phyloP scores from a whole-genome alignment of 2,329 filamentous ascomycete genomes.

The Neurospora crassa region DNA sequence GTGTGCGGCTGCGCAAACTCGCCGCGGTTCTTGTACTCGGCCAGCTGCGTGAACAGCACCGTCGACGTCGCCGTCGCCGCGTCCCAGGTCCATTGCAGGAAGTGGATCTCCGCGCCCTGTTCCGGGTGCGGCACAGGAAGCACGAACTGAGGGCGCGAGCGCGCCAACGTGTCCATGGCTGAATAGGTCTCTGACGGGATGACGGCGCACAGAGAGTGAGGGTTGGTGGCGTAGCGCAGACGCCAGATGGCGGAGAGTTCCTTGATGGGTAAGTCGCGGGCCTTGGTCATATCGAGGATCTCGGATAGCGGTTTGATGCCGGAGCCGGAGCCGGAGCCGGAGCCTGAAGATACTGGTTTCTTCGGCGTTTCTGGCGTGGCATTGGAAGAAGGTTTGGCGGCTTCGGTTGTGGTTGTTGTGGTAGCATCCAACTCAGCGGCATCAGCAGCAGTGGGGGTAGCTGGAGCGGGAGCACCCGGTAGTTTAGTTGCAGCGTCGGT shows the following conservation, averaged over 20 bases:
- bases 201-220: slow-evolving; percentile 71
- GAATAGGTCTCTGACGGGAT: slow-evolving; percentile 67
- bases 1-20: slow-evolving; percentile 90
- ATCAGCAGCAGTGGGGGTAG: slow-evolving; percentile 10
- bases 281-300: slow-evolving; percentile 71
- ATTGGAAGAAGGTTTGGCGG: slow-evolving; percentile 11
- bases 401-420: slow-evolving; percentile 12
- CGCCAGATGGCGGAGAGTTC: slow-evolving; percentile 89
- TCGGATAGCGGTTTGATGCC: slow-evolving; percentile 37
- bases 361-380: slow-evolving; percentile 1
- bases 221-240: slow-evolving; percentile 66
- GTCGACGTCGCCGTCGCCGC: slow-evolving; percentile 52
- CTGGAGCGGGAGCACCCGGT: not conserved
- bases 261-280: slow-evolving; percentile 58
- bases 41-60: slow-evolving; percentile 87
- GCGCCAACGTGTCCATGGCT: slow-evolving; percentile 61
- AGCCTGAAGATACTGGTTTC: slow-evolving; percentile 10
- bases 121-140: slow-evolving; percentile 66
- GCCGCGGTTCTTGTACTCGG: slow-evolving; percentile 83
- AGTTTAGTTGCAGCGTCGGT: slow-evolving; percentile 43
- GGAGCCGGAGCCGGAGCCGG: slow-evolving; percentile 9
- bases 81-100: slow-evolving; percentile 93
- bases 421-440: slow-evolving; percentile 11
- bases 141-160: slow-evolving; percentile 76
- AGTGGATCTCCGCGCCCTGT: slow-evolving; percentile 82